These are phyloP conservation scores for Hortaea sp. DNA, from an alignment of 2,329 filamentous ascomycete genomes.

Conservation along the genomic window DNA sequence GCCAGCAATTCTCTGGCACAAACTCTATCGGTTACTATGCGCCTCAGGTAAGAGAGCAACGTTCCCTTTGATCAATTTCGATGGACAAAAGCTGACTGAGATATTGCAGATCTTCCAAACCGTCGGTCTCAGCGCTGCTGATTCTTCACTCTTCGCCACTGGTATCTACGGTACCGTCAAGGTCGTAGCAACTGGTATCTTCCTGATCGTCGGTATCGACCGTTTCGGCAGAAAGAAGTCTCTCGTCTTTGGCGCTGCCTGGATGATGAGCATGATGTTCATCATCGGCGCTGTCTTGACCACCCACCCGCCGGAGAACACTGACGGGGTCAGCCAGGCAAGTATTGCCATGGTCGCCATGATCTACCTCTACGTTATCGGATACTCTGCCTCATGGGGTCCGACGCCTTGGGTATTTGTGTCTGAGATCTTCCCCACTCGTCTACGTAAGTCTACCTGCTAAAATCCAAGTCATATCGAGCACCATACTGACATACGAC, in stretches of 20 bases:
- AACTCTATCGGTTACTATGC: constrained; percentile 33
- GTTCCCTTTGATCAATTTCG: background rate
- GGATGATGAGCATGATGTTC: constrained; percentile 37
- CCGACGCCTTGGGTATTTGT: constrained; percentile 36
- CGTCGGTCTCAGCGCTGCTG: constrained; percentile 30
- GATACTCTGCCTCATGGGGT: constrained; percentile 38
- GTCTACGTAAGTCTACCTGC: constrained; percentile 10
- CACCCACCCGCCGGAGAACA: constrained; percentile 46
- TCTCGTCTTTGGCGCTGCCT: constrained; percentile 31
- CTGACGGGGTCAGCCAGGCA: constrained; percentile 47
- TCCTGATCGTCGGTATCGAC: constrained; percentile 36
- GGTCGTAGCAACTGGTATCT: constrained; percentile 34
- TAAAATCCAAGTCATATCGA: no score
- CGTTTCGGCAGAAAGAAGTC: constrained; percentile 37
- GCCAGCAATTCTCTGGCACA: constrained; percentile 23
- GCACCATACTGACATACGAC: background rate
- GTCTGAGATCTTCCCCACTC: constrained; percentile 32
- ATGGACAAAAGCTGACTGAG: background rate
- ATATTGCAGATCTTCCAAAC: constrained; percentile 28
- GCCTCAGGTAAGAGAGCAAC: constrained; percentile 20
- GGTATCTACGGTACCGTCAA: constrained; percentile 39
- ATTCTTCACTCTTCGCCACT: constrained; percentile 35
- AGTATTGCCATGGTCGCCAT: constrained; percentile 46
- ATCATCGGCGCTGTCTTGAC: constrained; percentile 24
- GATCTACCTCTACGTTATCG: constrained; percentile 40